Evolutionary conservation across 331 rosid species (phyloP).

Genomic region (Phaseolus coccineus): DNA sequence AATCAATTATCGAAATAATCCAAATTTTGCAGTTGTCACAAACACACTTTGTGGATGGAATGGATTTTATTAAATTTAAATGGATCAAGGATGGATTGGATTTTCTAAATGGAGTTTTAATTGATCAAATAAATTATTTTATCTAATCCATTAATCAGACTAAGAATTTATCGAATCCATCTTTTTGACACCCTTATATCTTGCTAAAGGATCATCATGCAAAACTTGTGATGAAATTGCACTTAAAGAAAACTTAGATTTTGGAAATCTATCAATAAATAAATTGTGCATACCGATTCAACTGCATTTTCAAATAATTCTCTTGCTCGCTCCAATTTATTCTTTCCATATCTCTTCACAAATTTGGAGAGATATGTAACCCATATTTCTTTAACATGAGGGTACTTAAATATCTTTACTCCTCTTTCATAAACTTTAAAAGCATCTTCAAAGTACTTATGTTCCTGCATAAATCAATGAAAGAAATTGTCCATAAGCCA

Average conservation of each 20-base stretch:
- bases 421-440: slow-evolving; percentile 98
- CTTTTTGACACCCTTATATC: too few relatives aligned
- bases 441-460: slow-evolving; percentile 93
- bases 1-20: too few relatives aligned
- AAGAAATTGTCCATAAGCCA: slow-evolving; percentile 39
- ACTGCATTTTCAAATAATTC: slow-evolving; percentile 93
- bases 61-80: too few relatives aligned
- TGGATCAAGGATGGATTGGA: too few relatives aligned
- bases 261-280: background rate
- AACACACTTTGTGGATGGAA: too few relatives aligned
- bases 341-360: slow-evolving; percentile 89
- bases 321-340: slow-evolving; percentile 90
- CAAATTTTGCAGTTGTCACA: too few relatives aligned
- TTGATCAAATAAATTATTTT: too few relatives aligned
- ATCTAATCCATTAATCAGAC: too few relatives aligned
- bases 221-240: slow-evolving; percentile 34
- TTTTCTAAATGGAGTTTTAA: too few relatives aligned
- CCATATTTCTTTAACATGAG: slow-evolving; percentile 96
- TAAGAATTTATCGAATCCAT: too few relatives aligned
- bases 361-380: slow-evolving; percentile 86
- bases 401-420: slow-evolving; percentile 92
- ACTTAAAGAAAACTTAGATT: background rate
- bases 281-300: slow-evolving; percentile 61
- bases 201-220: slow-evolving; percentile 6
- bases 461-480: slow-evolving; percentile 64